Evolutionary conservation across 805 yeast species (phyloP), one percentile per base, ranked within the genome.

Genomic region (Saccharomyces paradoxus): DNA sequence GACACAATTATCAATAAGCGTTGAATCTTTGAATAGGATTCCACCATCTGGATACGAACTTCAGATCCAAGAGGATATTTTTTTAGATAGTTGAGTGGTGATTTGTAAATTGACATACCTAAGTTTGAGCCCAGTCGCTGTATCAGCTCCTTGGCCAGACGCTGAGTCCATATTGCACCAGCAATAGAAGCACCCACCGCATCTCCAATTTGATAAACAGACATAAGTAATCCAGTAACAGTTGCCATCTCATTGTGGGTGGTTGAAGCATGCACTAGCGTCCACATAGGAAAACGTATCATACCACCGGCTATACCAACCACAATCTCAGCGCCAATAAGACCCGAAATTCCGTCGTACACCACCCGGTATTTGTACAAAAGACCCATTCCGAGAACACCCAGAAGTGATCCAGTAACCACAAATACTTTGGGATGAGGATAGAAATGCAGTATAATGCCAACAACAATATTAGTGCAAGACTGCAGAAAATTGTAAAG

Each of bases 291-390:
- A 61, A 81, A 82, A 21, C 86, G 79, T 71, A 83, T 81, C 66
- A 83, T 77, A 9, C 86, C 86, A 48, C 85, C 86, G 57, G 86
- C 88, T 55, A 84, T 75, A 58, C 89, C 89, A 58, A 81, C 66
- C 12, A 84, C 63, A 61, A 81, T 76, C 58, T 79, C 74, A 8
- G 82, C 78, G 10, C 83, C 87, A 65, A 84, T 80, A 53, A 83
- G 71, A 57, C 87, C 87, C 37, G 80, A 75, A 44, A 67, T 60
- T 31, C 66, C 67, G 52, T 66, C 71, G 17, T 24, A 46, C 46
- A 82, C 81, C n/a, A 75, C 76, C 64, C 87, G 73, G 71, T 64
- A 84, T 54, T 72, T 74, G 58, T 75, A 67, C 57, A 84, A 70
- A 46, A 84, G 58, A 51, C 86, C 89, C 68, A 79, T 70, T 10